phyloP scores from a whole-genome alignment of 371 early-diverging fungal species.

The Furculomyces boomerangus region DNA sequence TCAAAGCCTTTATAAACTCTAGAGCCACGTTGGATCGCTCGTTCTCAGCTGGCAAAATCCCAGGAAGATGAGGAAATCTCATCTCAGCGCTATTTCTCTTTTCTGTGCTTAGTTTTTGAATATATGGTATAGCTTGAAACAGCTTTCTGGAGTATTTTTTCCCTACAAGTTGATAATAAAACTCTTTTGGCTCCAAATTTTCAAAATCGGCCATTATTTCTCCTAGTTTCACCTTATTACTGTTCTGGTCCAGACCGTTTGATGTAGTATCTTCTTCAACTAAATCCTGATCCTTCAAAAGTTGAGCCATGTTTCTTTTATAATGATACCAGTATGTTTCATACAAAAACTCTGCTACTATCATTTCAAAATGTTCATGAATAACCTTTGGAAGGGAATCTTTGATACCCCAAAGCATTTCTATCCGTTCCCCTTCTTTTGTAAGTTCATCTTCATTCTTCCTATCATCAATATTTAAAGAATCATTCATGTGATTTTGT shows the following conservation, averaged over 20 bases:
- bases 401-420: conserved; percentile 76
- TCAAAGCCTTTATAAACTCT: conserved; percentile 57
- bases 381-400: conserved; percentile 61
- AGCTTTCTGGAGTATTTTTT: conserved; percentile 25
- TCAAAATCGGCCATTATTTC: background rate
- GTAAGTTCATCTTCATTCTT: conserved; percentile 16
- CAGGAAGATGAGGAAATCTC: conserved; percentile 19
- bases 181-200: conserved; percentile 7
- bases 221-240: background rate
- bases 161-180: conserved; percentile 19
- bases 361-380: conserved; percentile 40
- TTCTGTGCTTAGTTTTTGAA: conserved; percentile 13
- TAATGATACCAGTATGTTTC: conserved; percentile 25
- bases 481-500: background rate
- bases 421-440: conserved; percentile 17
- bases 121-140: conserved; percentile 15
- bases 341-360: conserved; percentile 34
- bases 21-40: conserved; percentile 29
- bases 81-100: conserved; percentile 5
- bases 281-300: background rate
- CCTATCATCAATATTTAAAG: conserved; percentile 5
- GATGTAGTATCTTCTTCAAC: background rate
- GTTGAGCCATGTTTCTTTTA: background rate
- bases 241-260: background rate
- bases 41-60: conserved; percentile 7